Base-by-base conservation (phyloP, 2,329 filamentous ascomycete species). In the Trichoderma hamatum region DNA sequence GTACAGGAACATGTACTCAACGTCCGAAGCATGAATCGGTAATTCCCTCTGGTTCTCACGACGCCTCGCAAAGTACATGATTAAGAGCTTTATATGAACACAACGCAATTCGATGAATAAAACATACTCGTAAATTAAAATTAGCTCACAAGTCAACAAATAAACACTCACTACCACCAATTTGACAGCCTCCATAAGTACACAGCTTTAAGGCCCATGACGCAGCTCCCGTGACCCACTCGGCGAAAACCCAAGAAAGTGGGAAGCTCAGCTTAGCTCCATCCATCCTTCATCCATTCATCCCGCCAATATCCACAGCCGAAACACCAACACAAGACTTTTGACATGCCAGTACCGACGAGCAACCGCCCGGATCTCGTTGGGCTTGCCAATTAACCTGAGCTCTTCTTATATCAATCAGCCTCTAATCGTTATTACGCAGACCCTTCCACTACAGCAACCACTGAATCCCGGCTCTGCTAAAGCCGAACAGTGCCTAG, bases 231-330 rank as follows among this genome's bases (percentile, higher is more conserved):
- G 43, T 62, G 59, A 62, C 59, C 59, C 59, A 62, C 59, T 28
- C 13, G 43, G n/a, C 9, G n/a, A 58, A 21, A 24, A 24, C 26
- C 43, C 58, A 49, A 49, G 61, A 64, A 51, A 24, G 59, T 62
- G 59, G 55, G 65, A 61, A 65, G 60, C 67, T 69, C 55, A 52
- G 21, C 67, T 52, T 61, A 49, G 46, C 46, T 49, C 46, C 46
- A 14, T 24, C 21, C 46, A 49, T 49, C 46, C 46, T 49, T 49
- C 43, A 49, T 69, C 62, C 62, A 52, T 66, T 46, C 68, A 66
- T 49, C 54, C 61, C 43, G 43, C 52, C 61, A 46, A 21, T 36
- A 56, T 43, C 63, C 49, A 19, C 67, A 28, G 28, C 39, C 54
- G 43, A 49, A 69, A 59, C 67, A 60, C 62, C 61, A 52, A 43